Evolutionary conservation across 2,329 filamentous ascomycete genomes (phyloP).

Genomic region (Ceratocystis papillata): DNA sequence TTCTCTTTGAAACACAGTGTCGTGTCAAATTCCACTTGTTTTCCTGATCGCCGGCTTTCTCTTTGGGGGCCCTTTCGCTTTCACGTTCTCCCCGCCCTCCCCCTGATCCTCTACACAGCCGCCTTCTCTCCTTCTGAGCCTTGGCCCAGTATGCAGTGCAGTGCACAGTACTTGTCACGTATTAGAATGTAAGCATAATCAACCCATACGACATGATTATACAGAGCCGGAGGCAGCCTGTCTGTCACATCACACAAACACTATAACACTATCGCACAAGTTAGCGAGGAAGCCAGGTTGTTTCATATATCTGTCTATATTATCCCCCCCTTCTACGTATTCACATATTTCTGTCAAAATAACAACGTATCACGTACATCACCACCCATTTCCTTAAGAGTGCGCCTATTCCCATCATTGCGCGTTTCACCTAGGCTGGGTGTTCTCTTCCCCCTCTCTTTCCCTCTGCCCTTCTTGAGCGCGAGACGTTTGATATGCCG

Average conservation of each 20-base stretch:
- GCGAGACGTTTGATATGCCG: neutral
- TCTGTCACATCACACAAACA: neutral
- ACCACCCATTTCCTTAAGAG: neutral
- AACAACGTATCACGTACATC: neutral
- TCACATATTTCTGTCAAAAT: neutral
- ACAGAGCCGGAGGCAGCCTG: neutral
- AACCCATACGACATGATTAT: neutral
- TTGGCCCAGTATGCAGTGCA: too few relatives aligned
- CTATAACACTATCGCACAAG: neutral
- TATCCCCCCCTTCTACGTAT: neutral
- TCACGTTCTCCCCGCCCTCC: neutral
- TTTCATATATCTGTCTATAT: neutral
- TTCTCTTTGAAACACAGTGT: neutral
- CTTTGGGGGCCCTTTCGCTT: neutral
- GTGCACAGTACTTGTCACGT: too few relatives aligned
- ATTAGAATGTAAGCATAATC: too few relatives aligned
- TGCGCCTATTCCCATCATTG: neutral
- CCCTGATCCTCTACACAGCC: conserved; percentile 6
- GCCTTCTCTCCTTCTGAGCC: neutral
- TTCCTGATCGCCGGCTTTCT: neutral
- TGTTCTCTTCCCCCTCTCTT: neutral
- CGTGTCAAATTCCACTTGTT: neutral
- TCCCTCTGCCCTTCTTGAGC: neutral
- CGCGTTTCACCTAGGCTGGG: neutral
- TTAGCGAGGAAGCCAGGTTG: neutral